Evolutionary conservation across 768 basidiomycete genomes (phyloP).

Genomic region (Suillus occidentalis): DNA sequence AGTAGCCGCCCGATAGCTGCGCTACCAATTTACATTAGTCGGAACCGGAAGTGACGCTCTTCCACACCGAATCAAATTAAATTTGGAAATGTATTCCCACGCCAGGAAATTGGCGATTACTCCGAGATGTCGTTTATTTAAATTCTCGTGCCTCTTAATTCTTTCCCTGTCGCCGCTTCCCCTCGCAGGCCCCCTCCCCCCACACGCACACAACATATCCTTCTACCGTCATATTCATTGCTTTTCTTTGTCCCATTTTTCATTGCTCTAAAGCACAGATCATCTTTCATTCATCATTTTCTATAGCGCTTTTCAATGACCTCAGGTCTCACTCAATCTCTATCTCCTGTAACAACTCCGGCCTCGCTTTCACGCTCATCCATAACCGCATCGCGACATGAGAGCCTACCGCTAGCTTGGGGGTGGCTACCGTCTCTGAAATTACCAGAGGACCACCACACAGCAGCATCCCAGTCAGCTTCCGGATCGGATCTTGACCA

Average conservation of each 20-base stretch:
- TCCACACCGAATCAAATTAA: background rate
- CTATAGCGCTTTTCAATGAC: conserved; percentile 3
- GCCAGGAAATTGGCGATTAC: background rate
- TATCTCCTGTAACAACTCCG: background rate
- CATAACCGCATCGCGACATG: conserved; percentile 8
- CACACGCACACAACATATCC: background rate
- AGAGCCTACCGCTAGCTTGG: conserved; percentile 17
- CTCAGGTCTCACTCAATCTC: conserved; percentile 8
- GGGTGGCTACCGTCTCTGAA: conserved; percentile 6
- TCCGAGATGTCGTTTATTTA: background rate
- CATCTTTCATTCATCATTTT: conserved; percentile 1
- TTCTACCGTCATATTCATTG: background rate
- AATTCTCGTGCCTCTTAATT: conserved; percentile 2
- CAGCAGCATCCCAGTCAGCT: background rate
- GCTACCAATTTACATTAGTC: background rate
- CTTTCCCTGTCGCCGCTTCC: background rate
- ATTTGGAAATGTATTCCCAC: background rate
- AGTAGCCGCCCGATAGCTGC: background rate
- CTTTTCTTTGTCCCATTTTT: background rate
- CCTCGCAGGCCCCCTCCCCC: background rate
- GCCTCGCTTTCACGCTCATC: conserved; percentile 10
- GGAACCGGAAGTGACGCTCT: background rate
- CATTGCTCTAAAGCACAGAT: too few relatives aligned
- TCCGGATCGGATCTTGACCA: conserved; percentile 31
- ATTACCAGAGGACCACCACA: conserved; percentile 7